Base-by-base conservation (phyloP, 2,329 filamentous ascomycete species). In the Hypoxylon sp. region DNA sequence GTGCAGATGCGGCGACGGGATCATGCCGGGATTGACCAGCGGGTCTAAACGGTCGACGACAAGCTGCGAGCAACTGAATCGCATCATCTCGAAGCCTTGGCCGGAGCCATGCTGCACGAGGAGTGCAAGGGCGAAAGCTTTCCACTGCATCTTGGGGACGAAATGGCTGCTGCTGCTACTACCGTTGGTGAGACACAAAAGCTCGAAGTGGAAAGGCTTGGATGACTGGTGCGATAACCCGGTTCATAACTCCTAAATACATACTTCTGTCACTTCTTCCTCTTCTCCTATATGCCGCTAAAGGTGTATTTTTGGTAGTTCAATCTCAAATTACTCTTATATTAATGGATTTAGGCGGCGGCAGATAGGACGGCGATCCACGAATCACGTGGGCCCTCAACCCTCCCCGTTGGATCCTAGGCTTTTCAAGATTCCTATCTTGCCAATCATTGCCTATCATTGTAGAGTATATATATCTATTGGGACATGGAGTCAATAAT, bases 71-170 rank as follows among this genome's bases (percentile, higher is more conserved):
- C 75, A 78, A 13, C 72, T 69, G 60, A 77, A 78, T 1, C 76
- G 72, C 72, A 78, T 63, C 78, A 71, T 84, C 78, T 63, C 80
- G 80, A 58, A 77, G 77, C 37, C 55, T 17, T 76, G 72, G 68
- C 69, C 50, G 64, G 42, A 60, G 71, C 67, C 70, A 50, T 67
- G 65, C 70, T 68, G 53, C 51, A 59, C 71, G 64, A 71, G 24
- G 13, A 71, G 66, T 11, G 68, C 63, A 6, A 71, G 63, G 37
- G 69, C 59, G 56, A 71, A 54, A 52, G 67, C 53, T 67, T 71
- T 71, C 71, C 66, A 73, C 71, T 73, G 71, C 71, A 73, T 73
- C 58, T 70, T 71, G 63, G 63, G 63, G 47, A 47, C 42, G 68
- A 44, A 51, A 57, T 68, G 55, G 57, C 56, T 67, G 46, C 35